Evolutionary conservation across 129 eudicot genomes (phyloP).

Genomic region (Apium graveolens): DNA sequence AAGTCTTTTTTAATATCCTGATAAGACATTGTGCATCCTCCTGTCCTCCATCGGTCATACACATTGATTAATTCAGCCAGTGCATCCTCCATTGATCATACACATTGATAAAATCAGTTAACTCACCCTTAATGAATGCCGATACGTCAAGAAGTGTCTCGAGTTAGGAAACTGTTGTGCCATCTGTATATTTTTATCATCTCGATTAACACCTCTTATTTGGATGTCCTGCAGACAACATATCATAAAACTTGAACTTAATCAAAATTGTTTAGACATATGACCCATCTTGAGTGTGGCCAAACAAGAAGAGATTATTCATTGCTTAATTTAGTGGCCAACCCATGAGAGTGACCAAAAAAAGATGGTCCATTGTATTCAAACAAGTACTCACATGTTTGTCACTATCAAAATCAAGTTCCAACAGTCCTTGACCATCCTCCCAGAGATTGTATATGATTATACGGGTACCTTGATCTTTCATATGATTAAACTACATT

Average conservation of each 20-base stretch:
- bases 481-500: conserved; percentile 64
- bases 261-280: neutral
- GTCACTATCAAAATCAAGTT: conserved; percentile 84
- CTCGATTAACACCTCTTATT: conserved; percentile 96
- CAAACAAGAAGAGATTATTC: neutral
- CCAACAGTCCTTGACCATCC: conserved; percentile 88
- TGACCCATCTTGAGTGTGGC: neutral
- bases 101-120: neutral
- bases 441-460: conserved; percentile 94
- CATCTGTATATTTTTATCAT: conserved; percentile 80
- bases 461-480: conserved; percentile 78
- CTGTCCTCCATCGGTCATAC: neutral
- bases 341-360: conserved; percentile 1
- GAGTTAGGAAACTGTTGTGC: conserved; percentile 76
- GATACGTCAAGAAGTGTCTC: conserved; percentile 79
- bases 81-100: neutral
- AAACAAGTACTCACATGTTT: conserved; percentile 36
- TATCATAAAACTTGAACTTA: conserved; percentile 11
- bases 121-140: conserved; percentile 84
- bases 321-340: neutral
- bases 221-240: conserved; percentile 62
- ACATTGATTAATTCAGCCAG: neutral
- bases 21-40: neutral
- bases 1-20: neutral
- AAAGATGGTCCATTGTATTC: conserved; percentile 9